Base-by-base conservation (phyloP, 208 protist species). In the Phytomonas francai region DNA sequence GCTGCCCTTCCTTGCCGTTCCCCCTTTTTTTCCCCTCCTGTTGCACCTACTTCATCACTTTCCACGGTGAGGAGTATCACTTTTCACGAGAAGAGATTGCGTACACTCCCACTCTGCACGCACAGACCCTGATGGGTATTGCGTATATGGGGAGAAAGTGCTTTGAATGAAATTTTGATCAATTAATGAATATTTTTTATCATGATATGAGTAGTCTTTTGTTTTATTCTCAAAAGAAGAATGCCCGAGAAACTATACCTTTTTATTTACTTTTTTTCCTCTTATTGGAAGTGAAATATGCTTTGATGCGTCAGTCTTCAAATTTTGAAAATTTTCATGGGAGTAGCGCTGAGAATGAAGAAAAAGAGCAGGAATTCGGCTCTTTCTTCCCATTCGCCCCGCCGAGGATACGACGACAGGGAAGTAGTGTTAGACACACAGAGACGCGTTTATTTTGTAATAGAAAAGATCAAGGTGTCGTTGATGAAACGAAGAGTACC, bases 401-500 rank as follows among this genome's bases (percentile, higher is more conserved):
- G 19, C 45, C 45, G 25, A 54, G 22, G 45, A 25, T 54, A 22
- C 45, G 22, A 25, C 45, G 11, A 25, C 45, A 54, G 19, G 19
- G 16, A 54, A 54, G 25, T 54, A 54, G 19, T 71, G 54, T 56
- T 12, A 51, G 39, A 22, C 54, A 60, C 58, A 39, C 59, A 65
- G n/a, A 19, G 5, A 42, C 59, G 62, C 56, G 33, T 68, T 66
- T 56, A 61, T 56, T 31, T 54, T 5, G 19, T 19, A 54, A 54
- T 19, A 54, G 22, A 54, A 25, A 25, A 54, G 22, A 6, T 54
- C 16, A 54, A 25, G 45, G 19, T 19, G 6, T 54, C 45, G 16
- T 25, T 54, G 45, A 62, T 33, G 63, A 67, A 42, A 68, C n/a
- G 25, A 67, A 67, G 39, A n/a, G 27, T 4, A 67, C 66, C 32